These are phyloP conservation scores for Combretum micranthum DNA, from an alignment of 345 rosid genomes.

Conservation along the genomic window DNA sequence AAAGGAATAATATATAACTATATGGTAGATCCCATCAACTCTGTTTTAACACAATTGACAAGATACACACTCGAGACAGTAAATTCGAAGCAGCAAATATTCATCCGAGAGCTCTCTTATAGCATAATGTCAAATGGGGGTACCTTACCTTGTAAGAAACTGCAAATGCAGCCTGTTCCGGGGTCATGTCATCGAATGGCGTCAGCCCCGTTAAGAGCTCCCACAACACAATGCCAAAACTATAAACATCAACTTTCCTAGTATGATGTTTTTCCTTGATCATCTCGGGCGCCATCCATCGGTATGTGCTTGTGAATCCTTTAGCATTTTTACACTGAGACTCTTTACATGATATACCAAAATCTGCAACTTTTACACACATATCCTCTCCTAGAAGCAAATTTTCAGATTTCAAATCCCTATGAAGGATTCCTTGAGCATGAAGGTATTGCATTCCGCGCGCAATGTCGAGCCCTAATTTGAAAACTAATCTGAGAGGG, in stretches of 20 bases:
- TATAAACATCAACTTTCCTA: slow-evolving; percentile 74
- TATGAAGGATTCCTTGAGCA: slow-evolving; percentile 59
- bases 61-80: no score
- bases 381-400: slow-evolving; percentile 59
- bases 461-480: slow-evolving; percentile 62
- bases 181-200: slow-evolving; percentile 80
- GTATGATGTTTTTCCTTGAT: slow-evolving; percentile 66
- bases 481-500: slow-evolving; percentile 51
- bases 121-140: not conserved
- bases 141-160: slow-evolving; percentile 84
- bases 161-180: slow-evolving; percentile 81
- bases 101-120: no score
- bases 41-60: no score
- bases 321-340: slow-evolving; percentile 56
- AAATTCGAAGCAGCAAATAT: no score
- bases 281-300: slow-evolving; percentile 94
- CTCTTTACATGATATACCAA: slow-evolving; percentile 69
- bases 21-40: no score
- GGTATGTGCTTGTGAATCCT: slow-evolving; percentile 73
- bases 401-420: slow-evolving; percentile 81
- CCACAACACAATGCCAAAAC: slow-evolving; percentile 78
- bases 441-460: slow-evolving; percentile 74
- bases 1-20: no score
- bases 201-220: slow-evolving; percentile 64
- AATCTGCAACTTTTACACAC: slow-evolving; percentile 71